Conservation (phyloP, 495 filamentous ascomycete species). For the Aspergillus olivimuriae region DNA sequence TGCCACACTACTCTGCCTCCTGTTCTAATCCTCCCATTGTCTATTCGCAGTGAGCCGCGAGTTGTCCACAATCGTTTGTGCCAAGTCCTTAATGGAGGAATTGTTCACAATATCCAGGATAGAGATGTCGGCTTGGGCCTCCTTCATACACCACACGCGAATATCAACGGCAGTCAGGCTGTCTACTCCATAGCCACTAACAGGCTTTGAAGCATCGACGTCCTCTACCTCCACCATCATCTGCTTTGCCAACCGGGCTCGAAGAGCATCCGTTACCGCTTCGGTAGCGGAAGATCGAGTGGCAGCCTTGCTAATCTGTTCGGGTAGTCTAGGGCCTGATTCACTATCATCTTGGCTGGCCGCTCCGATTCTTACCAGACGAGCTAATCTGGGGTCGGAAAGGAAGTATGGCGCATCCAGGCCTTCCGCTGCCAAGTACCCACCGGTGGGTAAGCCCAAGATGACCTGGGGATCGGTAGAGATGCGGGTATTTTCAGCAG, state of each 20-base stretch:
- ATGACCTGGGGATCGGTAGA: not conserved
- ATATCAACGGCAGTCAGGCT: not conserved
- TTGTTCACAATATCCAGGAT: not conserved
- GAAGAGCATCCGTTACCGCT: not conserved
- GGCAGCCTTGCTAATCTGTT: not conserved
- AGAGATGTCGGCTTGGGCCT: not conserved
- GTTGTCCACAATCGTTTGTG: not conserved
- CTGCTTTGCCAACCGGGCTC: not conserved
- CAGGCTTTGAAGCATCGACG: not conserved
- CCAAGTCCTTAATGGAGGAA: not conserved
- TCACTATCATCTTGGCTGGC: not conserved
- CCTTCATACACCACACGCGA: not conserved
- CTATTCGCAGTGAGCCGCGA: not conserved
- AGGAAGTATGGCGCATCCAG: not conserved
- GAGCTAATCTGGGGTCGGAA: not conserved
- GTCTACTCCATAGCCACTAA: not conserved
- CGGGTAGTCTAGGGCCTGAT: not conserved
- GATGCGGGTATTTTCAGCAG: not conserved
- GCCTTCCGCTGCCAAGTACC: not conserved
- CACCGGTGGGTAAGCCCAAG: not conserved
- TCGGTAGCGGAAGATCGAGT: not conserved
- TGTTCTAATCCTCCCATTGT: not conserved
- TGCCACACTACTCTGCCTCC: too few relatives aligned
- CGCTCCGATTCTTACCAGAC: not conserved
- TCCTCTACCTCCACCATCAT: not conserved